Evolutionary conservation across 2,329 filamentous ascomycete genomes (phyloP).

Genomic region (Penicillium freii): DNA sequence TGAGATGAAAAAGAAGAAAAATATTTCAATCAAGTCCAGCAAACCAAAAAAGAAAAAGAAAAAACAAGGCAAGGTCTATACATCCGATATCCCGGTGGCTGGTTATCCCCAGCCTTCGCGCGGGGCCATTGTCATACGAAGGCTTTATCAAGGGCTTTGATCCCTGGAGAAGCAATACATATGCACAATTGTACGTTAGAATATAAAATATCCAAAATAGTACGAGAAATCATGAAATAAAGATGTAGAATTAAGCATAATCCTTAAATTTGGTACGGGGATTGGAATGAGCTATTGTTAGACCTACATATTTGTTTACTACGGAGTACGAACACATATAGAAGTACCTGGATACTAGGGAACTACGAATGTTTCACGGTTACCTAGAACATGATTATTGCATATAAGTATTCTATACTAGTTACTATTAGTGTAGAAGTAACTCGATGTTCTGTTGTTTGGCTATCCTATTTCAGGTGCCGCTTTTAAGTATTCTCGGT

Average conservation of each 20-base stretch:
- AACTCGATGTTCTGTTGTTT: neutral
- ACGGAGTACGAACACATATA: neutral
- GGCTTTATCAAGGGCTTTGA: neutral
- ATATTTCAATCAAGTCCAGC: neutral
- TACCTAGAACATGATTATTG: neutral
- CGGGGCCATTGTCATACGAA: conserved; percentile 14
- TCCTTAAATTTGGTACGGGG: neutral
- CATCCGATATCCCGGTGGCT: conserved; percentile 30
- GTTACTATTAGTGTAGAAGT: no score
- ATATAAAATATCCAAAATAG: neutral
- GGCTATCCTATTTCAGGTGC: neutral
- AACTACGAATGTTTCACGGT: neutral
- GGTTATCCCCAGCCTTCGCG: conserved; percentile 31
- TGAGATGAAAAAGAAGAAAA: neutral
- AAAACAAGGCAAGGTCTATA: conserved; percentile 14
- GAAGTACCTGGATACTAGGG: neutral
- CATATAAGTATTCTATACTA: no score
- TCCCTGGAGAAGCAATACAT: neutral
- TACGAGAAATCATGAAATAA: neutral
- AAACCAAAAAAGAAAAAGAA: neutral
- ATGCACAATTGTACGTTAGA: neutral
- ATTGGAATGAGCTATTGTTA: conserved; percentile 4
- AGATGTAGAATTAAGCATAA: neutral
- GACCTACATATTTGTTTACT: neutral
- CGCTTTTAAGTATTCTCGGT: neutral